A percentile compares a stretch with the other conserved stretches of the same genome.
These are phyloP conservation scores for Wickerhamiella hasegawae DNA, from an alignment of 805 yeast species.

Conservation along the genomic window DNA sequence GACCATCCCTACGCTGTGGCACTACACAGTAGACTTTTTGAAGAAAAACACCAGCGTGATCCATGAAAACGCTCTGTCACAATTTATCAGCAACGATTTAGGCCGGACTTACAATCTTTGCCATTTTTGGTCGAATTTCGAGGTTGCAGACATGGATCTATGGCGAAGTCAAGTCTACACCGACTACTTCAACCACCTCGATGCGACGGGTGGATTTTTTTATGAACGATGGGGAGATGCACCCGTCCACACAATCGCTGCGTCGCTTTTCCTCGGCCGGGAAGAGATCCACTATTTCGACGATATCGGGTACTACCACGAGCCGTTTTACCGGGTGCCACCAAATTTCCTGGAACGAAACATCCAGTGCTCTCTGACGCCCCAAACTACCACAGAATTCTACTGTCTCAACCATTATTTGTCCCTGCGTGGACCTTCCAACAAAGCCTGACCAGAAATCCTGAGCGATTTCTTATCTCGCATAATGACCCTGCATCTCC, in stretches of 20 bases:
- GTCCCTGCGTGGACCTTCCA: no score
- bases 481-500: no score
- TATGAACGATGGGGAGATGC: slow-evolving; percentile 94
- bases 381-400: not conserved
- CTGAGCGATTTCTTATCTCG: no score
- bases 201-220: slow-evolving; percentile 58
- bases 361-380: not conserved
- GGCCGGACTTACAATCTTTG: slow-evolving; percentile 67
- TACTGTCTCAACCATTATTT: not conserved
- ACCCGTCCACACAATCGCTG: slow-evolving; percentile 73
- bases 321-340: slow-evolving; percentile 26
- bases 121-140: slow-evolving; percentile 80
- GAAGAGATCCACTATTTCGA: slow-evolving; percentile 53
- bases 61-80: slow-evolving; percentile 32
- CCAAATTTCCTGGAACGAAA: not conserved
- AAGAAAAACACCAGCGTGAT: slow-evolving; percentile 32
- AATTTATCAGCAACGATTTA: slow-evolving; percentile 29
- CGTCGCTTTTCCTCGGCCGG: slow-evolving; percentile 39
- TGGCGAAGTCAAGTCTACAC: slow-evolving; percentile 44
- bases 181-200: slow-evolving; percentile 46
- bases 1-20: slow-evolving; percentile 51
- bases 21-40: slow-evolving; percentile 31
- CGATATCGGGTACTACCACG: slow-evolving; percentile 60
- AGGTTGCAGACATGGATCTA: slow-evolving; percentile 55
- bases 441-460: no score